Evolutionary conservation across 2,329 filamentous ascomycete species (phyloP).

Genomic region (Colletotrichum karsti): DNA sequence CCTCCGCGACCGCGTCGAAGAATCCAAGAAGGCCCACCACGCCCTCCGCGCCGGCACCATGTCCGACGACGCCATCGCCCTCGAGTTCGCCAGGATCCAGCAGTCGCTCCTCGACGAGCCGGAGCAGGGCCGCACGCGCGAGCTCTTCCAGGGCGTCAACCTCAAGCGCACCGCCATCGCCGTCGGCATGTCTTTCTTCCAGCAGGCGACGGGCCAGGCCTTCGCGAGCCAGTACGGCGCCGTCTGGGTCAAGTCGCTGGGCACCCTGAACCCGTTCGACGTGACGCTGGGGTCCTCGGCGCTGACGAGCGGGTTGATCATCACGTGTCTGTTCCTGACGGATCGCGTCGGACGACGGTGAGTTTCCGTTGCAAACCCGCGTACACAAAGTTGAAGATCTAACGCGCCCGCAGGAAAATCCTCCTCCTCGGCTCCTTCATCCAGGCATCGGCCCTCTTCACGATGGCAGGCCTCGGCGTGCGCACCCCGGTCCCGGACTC

Average conservation of each 20-base stretch:
- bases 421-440: conserved; percentile 3
- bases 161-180: conserved; percentile 36
- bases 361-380: neutral
- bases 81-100: conserved; percentile 29
- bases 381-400: neutral
- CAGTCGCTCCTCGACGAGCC: conserved; percentile 20
- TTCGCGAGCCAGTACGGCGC: conserved; percentile 32
- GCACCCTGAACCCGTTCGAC: conserved; percentile 38
- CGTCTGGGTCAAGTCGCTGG: conserved; percentile 38
- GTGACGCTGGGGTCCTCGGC: conserved; percentile 30
- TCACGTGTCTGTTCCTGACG: conserved; percentile 8
- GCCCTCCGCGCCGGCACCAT: conserved; percentile 34
- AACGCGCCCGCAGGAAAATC: neutral
- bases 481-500: conserved; percentile 15
- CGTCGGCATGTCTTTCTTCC: conserved; percentile 32
- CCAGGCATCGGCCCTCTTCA: conserved; percentile 11
- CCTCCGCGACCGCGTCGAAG: conserved; percentile 35
- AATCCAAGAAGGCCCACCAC: conserved; percentile 35
- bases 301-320: neutral
- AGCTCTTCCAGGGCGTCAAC: conserved; percentile 36
- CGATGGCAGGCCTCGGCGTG: conserved; percentile 29
- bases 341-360: conserved; percentile 19
- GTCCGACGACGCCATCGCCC: conserved; percentile 33
- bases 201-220: conserved; percentile 32
- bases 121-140: conserved; percentile 30